Evolutionary conservation across 148 eudicot species (phyloP).

Genomic region (Vaccinium myrtillus): DNA sequence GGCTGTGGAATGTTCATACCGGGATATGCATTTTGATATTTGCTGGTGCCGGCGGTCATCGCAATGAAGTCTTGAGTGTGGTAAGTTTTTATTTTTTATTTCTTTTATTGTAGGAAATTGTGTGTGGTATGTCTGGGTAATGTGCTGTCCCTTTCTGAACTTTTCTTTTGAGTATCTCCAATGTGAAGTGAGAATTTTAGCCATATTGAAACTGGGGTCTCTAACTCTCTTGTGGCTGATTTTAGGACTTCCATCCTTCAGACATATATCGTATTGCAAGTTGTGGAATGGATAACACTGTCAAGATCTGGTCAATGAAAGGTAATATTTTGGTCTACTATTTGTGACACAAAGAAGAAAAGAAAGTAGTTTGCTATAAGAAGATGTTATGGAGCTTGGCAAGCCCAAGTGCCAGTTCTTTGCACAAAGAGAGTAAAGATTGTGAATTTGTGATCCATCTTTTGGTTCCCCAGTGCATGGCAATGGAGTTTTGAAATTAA

Average conservation of each 20-base stretch:
- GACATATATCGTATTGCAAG: conserved; percentile 94
- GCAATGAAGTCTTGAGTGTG: conserved; percentile 99
- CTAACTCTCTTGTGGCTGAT: not conserved
- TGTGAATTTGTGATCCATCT: not conserved
- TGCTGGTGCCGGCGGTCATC: conserved; percentile 99
- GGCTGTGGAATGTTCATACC: conserved; percentile 96
- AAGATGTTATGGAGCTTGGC: not conserved
- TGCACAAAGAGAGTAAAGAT: not conserved
- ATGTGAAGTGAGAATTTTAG: not conserved
- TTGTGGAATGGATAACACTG: conserved; percentile 98
- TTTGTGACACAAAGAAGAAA: not conserved
- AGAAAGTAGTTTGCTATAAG: not conserved
- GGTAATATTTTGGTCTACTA: conserved; percentile 37
- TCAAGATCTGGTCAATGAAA: conserved; percentile 99
- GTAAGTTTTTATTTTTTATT: conserved; percentile 24
- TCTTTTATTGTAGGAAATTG: conserved; percentile 13
- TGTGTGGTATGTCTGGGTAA: conserved; percentile 67
- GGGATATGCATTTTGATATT: conserved; percentile 95
- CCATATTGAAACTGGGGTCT: not conserved
- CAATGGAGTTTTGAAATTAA: not conserved
- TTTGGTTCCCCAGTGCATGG: not conserved
- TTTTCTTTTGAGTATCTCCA: not conserved
- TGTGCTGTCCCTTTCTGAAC: not conserved
- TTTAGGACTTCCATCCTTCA: conserved; percentile 95
- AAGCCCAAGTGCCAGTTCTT: not conserved